Conservation (phyloP, 345 rosid species). For the Lepidium aucheri region DNA sequence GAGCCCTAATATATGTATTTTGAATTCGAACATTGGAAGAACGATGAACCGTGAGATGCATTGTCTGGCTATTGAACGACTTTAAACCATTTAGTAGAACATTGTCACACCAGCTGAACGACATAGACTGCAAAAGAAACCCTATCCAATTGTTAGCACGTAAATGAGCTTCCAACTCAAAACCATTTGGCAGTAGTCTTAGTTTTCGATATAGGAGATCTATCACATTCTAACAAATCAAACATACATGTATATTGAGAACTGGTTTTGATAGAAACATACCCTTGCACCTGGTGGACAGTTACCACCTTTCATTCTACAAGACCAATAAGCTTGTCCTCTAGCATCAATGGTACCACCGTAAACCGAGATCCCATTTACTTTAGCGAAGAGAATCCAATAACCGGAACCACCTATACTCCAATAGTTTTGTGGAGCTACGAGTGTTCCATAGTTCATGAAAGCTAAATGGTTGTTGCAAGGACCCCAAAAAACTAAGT, state of each 20-base stretch:
- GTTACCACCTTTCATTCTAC: slow-evolving; percentile 19
- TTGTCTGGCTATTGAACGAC: slow-evolving; percentile 40
- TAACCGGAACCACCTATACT: slow-evolving; percentile 29
- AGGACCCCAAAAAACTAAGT: slow-evolving; percentile 36
- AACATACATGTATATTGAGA: background rate
- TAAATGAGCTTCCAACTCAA: no score
- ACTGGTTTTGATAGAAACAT: background rate
- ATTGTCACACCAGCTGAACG: slow-evolving; percentile 30
- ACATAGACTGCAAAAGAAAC: slow-evolving; percentile 28
- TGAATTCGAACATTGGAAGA: slow-evolving; percentile 31
- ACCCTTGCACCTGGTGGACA: slow-evolving; percentile 35
- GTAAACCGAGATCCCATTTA: slow-evolving; percentile 25
- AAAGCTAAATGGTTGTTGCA: slow-evolving; percentile 31
- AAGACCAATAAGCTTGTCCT: slow-evolving; percentile 38
- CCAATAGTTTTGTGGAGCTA: slow-evolving; percentile 36
- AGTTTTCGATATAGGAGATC: no score
- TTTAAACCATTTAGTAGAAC: slow-evolving; percentile 36
- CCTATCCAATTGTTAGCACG: no score
- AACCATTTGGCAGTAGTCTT: no score
- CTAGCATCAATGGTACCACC: slow-evolving; percentile 40
- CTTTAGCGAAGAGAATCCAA: slow-evolving; percentile 37
- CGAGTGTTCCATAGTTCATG: slow-evolving; percentile 36
- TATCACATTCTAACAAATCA: no score
- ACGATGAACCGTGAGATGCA: slow-evolving; percentile 34
- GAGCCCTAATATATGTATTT: slow-evolving; percentile 33